Percentiles rank a stretch among this genome's conserved stretches.
Conservation (phyloP, 1,139 yeast species). For the Magnusiomyces clavatus region DNA sequence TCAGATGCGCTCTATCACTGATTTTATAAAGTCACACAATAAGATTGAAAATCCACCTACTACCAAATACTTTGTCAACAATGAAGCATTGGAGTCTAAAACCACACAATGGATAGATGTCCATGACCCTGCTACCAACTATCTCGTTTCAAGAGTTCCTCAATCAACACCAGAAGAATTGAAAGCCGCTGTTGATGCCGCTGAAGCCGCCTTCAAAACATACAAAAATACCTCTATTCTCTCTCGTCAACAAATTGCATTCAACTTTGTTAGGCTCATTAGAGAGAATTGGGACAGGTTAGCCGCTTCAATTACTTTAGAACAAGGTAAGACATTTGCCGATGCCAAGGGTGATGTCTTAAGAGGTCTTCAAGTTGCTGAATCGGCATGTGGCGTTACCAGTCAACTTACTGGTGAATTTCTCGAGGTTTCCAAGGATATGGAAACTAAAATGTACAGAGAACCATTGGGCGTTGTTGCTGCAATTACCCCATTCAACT, state of each 20-base stretch:
- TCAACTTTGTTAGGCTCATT: constrained; percentile 61
- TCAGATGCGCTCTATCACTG: constrained; percentile 34
- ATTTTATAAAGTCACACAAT: constrained; percentile 32
- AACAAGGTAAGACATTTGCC: constrained; percentile 73
- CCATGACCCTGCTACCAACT: constrained; percentile 70
- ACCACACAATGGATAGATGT: constrained; percentile 61
- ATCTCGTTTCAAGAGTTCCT: constrained; percentile 61
- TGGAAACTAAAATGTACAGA: constrained; percentile 75
- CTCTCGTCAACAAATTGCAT: constrained; percentile 68
- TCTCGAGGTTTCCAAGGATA: constrained; percentile 63
- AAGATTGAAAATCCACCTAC: constrained; percentile 39
- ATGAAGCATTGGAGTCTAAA: constrained; percentile 49
- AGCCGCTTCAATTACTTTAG: constrained; percentile 65
- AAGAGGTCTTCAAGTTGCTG: constrained; percentile 78
- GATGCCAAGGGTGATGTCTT: constrained; percentile 77
- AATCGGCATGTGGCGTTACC: constrained; percentile 46
- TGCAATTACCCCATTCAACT: constrained; percentile 68
- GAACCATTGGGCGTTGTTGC: constrained; percentile 59
- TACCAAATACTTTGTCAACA: constrained; percentile 55
- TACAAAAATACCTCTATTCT: constrained; percentile 57
- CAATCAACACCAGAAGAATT: constrained; percentile 64
- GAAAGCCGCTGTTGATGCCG: constrained; percentile 58
- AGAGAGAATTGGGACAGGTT: constrained; percentile 63
- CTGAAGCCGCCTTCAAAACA: constrained; percentile 50
- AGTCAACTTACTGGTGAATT: constrained; percentile 59